Conservation (phyloP, 2,329 filamentous ascomycete species). For the Aspergillus tubingensis region DNA sequence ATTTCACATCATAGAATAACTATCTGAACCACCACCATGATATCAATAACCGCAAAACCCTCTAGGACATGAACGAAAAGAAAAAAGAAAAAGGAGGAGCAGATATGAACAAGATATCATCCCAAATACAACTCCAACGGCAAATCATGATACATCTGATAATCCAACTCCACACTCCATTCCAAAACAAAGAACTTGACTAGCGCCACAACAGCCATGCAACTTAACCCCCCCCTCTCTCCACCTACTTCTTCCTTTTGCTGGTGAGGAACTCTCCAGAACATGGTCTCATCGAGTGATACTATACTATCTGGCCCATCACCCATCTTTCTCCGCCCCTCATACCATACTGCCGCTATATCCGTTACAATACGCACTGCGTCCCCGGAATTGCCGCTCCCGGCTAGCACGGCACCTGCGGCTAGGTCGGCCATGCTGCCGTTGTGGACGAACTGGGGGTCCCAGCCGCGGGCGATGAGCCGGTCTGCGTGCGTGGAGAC, state of each 20-base stretch:
- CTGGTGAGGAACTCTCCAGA: background rate
- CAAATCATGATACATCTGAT: conserved; percentile 16
- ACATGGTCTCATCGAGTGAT: background rate
- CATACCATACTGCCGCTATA: background rate
- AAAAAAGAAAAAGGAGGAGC: too few species aligned
- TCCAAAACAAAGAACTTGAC: conserved; percentile 16
- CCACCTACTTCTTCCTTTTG: background rate
- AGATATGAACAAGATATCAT: too few species aligned
- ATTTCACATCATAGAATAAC: too few species aligned
- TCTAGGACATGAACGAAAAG: too few species aligned
- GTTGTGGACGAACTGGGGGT: conserved; percentile 2
- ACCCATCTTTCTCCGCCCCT: background rate
- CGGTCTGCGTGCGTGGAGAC: background rate
- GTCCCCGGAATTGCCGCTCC: conserved; percentile 14
- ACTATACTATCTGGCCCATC: background rate
- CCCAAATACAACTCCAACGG: conserved; percentile 9
- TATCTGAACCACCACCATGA: too few species aligned
- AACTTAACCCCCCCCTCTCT: background rate
- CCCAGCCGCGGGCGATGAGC: background rate
- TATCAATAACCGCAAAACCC: too few species aligned
- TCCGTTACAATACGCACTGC: conserved; percentile 12
- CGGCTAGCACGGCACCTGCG: conserved; percentile 11
- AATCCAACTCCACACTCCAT: conserved; percentile 15
- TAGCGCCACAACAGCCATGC: conserved; percentile 14
- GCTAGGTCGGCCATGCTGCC: conserved; percentile 9